Evolutionary conservation across 495 filamentous ascomycete species (phyloP).

Genomic region (Poronia punctata): DNA sequence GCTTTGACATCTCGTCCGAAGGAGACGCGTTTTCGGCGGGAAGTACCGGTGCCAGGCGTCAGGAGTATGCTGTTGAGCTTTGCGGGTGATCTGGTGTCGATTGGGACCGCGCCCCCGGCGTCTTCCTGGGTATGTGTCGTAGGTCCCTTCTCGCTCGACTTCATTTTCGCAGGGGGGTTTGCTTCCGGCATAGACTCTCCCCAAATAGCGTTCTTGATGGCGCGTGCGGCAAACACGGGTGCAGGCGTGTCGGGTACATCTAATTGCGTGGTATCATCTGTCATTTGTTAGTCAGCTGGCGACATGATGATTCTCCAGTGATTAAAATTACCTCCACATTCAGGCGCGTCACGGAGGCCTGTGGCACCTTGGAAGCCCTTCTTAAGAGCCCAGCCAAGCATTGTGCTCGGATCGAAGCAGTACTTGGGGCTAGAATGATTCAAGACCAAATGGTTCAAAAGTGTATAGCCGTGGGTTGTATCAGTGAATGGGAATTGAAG

Average conservation of each 20-base stretch:
- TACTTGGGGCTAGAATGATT: too few relatives aligned
- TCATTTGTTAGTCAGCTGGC: conserved; percentile 9
- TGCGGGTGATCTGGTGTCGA: conserved; percentile 28
- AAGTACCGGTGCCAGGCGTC: conserved; percentile 75
- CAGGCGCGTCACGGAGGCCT: conserved; percentile 23
- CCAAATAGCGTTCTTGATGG: conserved; percentile 85
- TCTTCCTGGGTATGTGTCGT: conserved; percentile 4
- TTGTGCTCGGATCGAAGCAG: conserved; percentile 23
- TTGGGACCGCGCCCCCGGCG: background rate
- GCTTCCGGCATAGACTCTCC: conserved; percentile 55
- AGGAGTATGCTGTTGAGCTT: conserved; percentile 63
- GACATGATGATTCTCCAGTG: background rate
- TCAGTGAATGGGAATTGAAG: too few relatives aligned
- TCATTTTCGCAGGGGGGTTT: conserved; percentile 1
- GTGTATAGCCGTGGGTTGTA: too few relatives aligned
- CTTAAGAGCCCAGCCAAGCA: conserved; percentile 53
- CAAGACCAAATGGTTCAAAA: too few relatives aligned
- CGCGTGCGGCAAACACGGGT: conserved; percentile 87
- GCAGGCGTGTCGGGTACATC: conserved; percentile 88
- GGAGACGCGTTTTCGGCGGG: conserved; percentile 81
- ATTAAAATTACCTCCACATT: conserved; percentile 18
- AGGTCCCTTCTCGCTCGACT: conserved; percentile 5
- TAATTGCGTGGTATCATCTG: conserved; percentile 39
- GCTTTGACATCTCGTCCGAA: conserved; percentile 59
- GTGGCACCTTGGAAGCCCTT: conserved; percentile 26